These are phyloP conservation scores for Colletotrichum limetticola DNA, from an alignment of 2,329 filamentous ascomycete species.

Conservation along the genomic window DNA sequence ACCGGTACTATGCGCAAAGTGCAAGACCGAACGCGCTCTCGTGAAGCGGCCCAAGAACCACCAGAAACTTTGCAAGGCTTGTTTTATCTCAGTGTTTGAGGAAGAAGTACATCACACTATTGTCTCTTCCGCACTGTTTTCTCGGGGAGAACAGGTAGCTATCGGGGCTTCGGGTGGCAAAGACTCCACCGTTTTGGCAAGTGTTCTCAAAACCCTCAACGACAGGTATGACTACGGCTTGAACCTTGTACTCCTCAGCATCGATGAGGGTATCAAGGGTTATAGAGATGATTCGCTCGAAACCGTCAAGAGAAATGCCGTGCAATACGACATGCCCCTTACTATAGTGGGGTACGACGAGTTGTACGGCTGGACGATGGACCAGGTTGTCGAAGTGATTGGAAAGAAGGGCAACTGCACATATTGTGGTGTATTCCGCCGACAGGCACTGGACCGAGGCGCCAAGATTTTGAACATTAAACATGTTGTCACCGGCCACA, in stretches of 20 bases:
- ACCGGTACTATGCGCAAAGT: constrained; percentile 79
- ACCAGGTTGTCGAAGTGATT: constrained; percentile 94
- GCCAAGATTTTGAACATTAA: constrained; percentile 87
- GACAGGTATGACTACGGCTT: constrained; percentile 88
- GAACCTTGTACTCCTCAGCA: constrained; percentile 86
- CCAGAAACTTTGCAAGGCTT: constrained; percentile 89
- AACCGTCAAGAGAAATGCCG: constrained; percentile 93
- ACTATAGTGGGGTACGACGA: constrained; percentile 94
- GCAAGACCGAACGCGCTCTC: constrained; percentile 80
- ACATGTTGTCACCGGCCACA: constrained; percentile 97
- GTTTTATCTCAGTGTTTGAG: constrained; percentile 90
- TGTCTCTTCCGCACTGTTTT: constrained; percentile 81
- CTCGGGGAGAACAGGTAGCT: constrained; percentile 84
- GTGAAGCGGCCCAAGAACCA: constrained; percentile 96
- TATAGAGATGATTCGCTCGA: constrained; percentile 96
- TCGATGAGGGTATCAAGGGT: constrained; percentile 97
- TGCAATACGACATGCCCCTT: constrained; percentile 90
- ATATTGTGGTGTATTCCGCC: constrained; percentile 95
- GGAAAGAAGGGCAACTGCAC: constrained; percentile 99
- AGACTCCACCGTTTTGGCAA: constrained; percentile 95
- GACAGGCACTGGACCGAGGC: constrained; percentile 93
- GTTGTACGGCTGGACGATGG: constrained; percentile 99
- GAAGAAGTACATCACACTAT: constrained; percentile 96
- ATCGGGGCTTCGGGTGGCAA: constrained; percentile 98
- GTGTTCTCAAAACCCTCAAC: constrained; percentile 93